Evolutionary conservation across 2,329 filamentous ascomycete genomes (phyloP).

Genomic region (Colletotrichum sansevieriae): DNA sequence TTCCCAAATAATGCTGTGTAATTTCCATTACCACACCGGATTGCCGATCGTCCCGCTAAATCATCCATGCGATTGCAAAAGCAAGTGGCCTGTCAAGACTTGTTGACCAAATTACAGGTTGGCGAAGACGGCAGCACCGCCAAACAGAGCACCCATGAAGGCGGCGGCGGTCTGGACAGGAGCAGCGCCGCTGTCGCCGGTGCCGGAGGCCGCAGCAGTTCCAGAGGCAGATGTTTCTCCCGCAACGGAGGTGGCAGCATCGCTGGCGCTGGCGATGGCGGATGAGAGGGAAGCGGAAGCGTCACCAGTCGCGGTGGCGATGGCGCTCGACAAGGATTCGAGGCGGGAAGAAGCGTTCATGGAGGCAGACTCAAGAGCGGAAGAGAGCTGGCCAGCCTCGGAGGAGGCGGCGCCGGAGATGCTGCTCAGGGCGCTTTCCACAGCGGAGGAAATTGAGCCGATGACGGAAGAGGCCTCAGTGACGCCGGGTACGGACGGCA

Average conservation of each 20-base stretch:
- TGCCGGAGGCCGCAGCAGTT: conserved; percentile 38
- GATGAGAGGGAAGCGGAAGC: conserved; percentile 36
- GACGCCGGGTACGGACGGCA: conserved; percentile 39
- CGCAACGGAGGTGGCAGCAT: conserved; percentile 34
- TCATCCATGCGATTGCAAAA: conserved; percentile 2
- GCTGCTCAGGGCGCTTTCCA: conserved; percentile 38
- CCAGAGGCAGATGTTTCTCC: conserved; percentile 36
- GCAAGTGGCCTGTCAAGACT: neutral
- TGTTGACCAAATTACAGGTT: conserved; percentile 55
- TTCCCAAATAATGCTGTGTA: conserved; percentile 34
- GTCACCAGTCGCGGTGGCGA: conserved; percentile 44
- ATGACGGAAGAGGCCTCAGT: conserved; percentile 33
- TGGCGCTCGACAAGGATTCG: conserved; percentile 46
- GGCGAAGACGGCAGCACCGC: conserved; percentile 59
- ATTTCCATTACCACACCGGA: conserved; percentile 13
- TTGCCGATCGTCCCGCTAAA: conserved; percentile 12
- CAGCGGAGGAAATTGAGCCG: neutral
- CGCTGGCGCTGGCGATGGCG: conserved; percentile 29
- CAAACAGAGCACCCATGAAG: conserved; percentile 61
- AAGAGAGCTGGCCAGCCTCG: conserved; percentile 42
- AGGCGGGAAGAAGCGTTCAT: conserved; percentile 23
- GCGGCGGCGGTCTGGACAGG: conserved; percentile 57
- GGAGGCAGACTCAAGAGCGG: conserved; percentile 28
- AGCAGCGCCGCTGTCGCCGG: conserved; percentile 44
- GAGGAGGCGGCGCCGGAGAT: conserved; percentile 46